phyloP scores from a whole-genome alignment of 805 yeast species.

The Candida nanaspora region DNA sequence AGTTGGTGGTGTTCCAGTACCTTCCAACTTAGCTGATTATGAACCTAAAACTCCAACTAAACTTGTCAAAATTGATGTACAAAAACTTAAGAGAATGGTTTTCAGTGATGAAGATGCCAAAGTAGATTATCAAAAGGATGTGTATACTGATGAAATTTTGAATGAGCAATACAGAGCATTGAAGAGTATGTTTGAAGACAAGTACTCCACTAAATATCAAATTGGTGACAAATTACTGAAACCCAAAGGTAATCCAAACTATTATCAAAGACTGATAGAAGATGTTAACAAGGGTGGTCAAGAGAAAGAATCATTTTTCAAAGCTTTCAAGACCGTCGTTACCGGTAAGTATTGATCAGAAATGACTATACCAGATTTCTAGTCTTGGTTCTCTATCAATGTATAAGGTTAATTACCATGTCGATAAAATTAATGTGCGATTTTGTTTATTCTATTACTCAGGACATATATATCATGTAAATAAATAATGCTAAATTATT shows the following conservation, averaged over 20 bases:
- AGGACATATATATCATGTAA: no score
- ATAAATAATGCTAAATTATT: no score
- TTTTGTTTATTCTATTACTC: no score
- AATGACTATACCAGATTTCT: no score
- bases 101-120: constrained; percentile 27
- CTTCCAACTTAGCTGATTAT: constrained; percentile 4
- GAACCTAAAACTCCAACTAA: constrained; percentile 30
- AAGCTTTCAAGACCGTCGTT: constrained; percentile 67
- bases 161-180: constrained; percentile 52
- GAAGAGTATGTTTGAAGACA: constrained; percentile 49
- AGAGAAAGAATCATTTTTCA: constrained; percentile 53
- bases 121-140: constrained; percentile 38
- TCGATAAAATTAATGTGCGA: no score
- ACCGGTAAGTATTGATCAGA: constrained; percentile 63
- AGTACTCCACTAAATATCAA: constrained; percentile 55
- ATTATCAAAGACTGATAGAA: constrained; percentile 61
- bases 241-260: constrained; percentile 84
- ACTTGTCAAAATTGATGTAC: constrained; percentile 25
- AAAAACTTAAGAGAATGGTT: constrained; percentile 31
- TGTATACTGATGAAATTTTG: constrained; percentile 40
- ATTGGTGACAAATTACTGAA: constrained; percentile 56
- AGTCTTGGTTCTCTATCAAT: no score
- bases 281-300: constrained; percentile 61
- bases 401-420: no score
- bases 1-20: constrained; percentile 39